Percentiles rank a stretch among this genome's conserved stretches.
Evolutionary conservation across 495 filamentous ascomycete species (phyloP).

Genomic region (Penicillium coffeae): DNA sequence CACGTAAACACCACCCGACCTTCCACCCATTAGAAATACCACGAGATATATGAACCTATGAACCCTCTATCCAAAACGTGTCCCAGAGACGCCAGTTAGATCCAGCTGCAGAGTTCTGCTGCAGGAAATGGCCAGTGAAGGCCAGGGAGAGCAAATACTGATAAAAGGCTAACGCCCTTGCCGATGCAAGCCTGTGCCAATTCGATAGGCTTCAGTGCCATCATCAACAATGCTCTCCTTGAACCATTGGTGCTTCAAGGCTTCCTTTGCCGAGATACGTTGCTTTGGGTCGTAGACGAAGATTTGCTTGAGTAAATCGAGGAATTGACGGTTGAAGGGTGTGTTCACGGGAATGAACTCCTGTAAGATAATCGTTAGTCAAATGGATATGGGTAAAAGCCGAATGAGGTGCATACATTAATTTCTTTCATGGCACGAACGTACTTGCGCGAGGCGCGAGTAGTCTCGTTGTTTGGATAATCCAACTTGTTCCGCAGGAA

Average conservation of each 20-base stretch:
- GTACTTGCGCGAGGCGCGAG: slow-evolving; percentile 83
- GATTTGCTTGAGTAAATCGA: slow-evolving; percentile 83
- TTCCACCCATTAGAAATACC: slow-evolving; percentile 31
- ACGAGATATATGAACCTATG: slow-evolving; percentile 21
- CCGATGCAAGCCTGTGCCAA: slow-evolving; percentile 43
- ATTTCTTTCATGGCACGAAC: slow-evolving; percentile 93
- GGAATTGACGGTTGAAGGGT: slow-evolving; percentile 76
- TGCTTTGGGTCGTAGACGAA: slow-evolving; percentile 92
- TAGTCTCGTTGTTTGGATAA: slow-evolving; percentile 85
- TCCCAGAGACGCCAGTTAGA: slow-evolving; percentile 24
- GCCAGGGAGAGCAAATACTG: slow-evolving; percentile 17
- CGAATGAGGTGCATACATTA: slow-evolving; percentile 52
- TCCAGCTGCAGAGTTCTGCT: slow-evolving; percentile 5
- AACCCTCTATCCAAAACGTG: slow-evolving; percentile 33
- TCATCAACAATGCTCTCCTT: slow-evolving; percentile 81
- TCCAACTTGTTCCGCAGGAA: slow-evolving; percentile 81
- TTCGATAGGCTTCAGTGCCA: slow-evolving; percentile 85
- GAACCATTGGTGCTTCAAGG: slow-evolving; percentile 93
- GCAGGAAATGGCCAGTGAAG: slow-evolving; percentile 9
- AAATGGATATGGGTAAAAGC: not conserved
- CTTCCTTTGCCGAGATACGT: slow-evolving; percentile 87
- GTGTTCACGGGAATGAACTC: slow-evolving; percentile 82
- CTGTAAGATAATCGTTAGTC: slow-evolving; percentile 46
- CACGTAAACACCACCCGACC: slow-evolving; percentile 25
- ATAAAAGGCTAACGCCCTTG: slow-evolving; percentile 17